Conservation (phyloP, 2,329 filamentous ascomycete genomes). For the Phyllosticta ampelicida region DNA sequence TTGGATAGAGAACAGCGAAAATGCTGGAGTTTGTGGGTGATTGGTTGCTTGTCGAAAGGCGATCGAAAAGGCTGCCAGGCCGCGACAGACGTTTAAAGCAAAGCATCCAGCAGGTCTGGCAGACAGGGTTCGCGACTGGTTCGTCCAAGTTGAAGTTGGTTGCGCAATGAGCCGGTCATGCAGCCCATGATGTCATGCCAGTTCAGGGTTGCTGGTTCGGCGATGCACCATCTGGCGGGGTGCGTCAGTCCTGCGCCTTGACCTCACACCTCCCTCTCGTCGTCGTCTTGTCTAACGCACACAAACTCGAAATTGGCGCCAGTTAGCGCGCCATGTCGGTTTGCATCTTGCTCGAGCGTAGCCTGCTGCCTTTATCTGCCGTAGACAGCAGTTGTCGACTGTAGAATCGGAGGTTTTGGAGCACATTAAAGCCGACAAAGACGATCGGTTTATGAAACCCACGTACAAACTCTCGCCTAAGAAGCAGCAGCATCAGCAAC, state of each 20-base stretch:
- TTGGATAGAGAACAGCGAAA: no score
- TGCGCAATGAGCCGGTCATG: not conserved
- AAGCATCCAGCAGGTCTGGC: not conserved
- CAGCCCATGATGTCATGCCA: constrained; percentile 8
- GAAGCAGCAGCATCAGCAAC: no score
- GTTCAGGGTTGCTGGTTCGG: not conserved
- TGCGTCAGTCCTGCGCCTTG: not conserved
- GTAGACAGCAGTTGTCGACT: no score
- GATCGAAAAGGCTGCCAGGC: not conserved
- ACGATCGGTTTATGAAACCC: no score
- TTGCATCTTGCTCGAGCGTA: not conserved
- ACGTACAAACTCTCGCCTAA: no score
- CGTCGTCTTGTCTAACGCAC: not conserved
- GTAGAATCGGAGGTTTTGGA: no score
- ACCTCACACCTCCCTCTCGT: no score
- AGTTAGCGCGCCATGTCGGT: not conserved
- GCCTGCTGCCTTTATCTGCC: no score
- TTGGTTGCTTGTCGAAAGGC: not conserved
- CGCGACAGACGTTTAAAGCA: not conserved
- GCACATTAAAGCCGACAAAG: no score
- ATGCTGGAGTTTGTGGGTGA: not conserved
- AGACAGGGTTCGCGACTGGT: not conserved
- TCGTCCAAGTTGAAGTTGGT: not conserved
- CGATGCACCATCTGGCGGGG: not conserved
- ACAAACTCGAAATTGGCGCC: not conserved